Percentiles rank a stretch among this genome's conserved stretches.
phyloP scores from a whole-genome alignment of 2,329 filamentous ascomycete species.

The Penicillium frequentans region DNA sequence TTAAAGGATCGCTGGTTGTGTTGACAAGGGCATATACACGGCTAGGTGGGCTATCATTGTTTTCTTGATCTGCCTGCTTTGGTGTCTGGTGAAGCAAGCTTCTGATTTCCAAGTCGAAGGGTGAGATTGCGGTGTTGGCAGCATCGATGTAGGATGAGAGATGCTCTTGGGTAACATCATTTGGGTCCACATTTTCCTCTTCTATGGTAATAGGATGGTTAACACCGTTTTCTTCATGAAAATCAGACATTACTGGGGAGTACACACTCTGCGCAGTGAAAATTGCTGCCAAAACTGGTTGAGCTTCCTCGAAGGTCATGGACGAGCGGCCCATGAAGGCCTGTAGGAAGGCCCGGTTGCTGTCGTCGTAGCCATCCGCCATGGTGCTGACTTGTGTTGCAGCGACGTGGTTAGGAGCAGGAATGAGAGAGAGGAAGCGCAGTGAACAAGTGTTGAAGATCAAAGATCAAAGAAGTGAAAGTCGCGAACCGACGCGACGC shows the following conservation, averaged over 20 bases:
- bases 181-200: slow-evolving; percentile 50
- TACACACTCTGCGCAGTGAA: slow-evolving; percentile 56
- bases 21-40: slow-evolving; percentile 86
- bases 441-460: not conserved
- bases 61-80: slow-evolving; percentile 35
- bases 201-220: slow-evolving; percentile 31
- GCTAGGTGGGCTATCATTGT: slow-evolving; percentile 30
- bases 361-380: slow-evolving; percentile 54
- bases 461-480: not conserved
- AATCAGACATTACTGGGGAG: not conserved
- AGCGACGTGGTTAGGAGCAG: not conserved
- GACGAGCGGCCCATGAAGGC: slow-evolving; percentile 77
- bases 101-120: slow-evolving; percentile 86
- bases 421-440: not conserved
- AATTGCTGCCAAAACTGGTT: slow-evolving; percentile 74
- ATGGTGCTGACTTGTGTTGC: slow-evolving; percentile 1
- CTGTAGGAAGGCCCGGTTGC: slow-evolving; percentile 86
- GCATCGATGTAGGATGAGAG: slow-evolving; percentile 68
- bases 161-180: slow-evolving; percentile 67
- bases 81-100: slow-evolving; percentile 68
- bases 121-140: slow-evolving; percentile 70
- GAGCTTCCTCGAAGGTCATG: slow-evolving; percentile 73
- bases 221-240: not conserved
- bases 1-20: slow-evolving; percentile 77
- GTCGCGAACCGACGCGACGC: slow-evolving; percentile 17